Evolutionary conservation across 768 basidiomycete species (phyloP), one percentile per base, ranked within the genome.

Genomic region (Kockovaella imperatae): DNA sequence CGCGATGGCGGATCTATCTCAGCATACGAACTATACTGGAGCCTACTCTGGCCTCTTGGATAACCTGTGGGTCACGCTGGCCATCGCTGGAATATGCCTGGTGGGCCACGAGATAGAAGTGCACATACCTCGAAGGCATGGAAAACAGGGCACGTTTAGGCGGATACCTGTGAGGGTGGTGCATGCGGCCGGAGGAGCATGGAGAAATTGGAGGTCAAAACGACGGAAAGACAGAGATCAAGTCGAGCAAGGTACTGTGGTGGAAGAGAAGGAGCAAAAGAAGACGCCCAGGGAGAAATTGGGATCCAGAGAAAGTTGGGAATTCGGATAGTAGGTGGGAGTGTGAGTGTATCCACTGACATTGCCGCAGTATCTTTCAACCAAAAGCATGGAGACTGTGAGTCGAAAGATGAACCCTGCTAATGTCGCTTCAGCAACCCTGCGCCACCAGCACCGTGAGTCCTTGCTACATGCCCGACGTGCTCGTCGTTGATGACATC

Each of bases 31-130:
- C 17, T 71, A 67, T 55, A 65, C 59, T 14, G 67, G 61, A 11
- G 53, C 50, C 3, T 71, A 69, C 50, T 67, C 65, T 20, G 69
- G 69, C 52, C 63, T 71, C 7, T 57, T 69, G 43, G 52, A 63
- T 35, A 67, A 65, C 32, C 57, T 69, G 23, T 71, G 53, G 36
- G 47, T 69, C 35, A 66, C 67, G 1, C 42, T 68, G 11, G 67
- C 56, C n/a, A 58, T 69, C 30, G 69, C 65, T 3, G 69, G 65
- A 6, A 50, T 49, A 17, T 69, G 64, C 49, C 40, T 71, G 41
- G 23, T 64, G 13, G 61, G 59, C 1, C 61, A 67, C 57, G 69
- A 71, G 50, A 55, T 62, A 32, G 58, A 64, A 31, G 59, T 64
- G 13, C 60, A 58, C 36, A 58, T 71, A 14, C 67, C 59, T 5